phyloP scores from a whole-genome alignment of 2,329 filamentous ascomycete species.

The Lecanosticta acicola region DNA sequence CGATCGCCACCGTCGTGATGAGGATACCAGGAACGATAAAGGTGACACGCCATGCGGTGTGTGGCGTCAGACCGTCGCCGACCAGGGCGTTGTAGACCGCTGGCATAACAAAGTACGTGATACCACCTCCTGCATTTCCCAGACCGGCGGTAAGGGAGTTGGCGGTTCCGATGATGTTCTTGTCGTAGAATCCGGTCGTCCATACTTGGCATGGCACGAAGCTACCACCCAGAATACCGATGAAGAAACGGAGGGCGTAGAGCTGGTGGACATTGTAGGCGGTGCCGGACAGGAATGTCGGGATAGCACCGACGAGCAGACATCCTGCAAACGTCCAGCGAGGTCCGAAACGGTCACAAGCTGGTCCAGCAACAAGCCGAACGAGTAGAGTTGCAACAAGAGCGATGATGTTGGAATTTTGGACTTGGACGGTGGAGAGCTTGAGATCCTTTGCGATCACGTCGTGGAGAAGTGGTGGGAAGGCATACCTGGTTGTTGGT shows the following conservation, averaged over 20 bases:
- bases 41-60: conserved; percentile 74
- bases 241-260: conserved; percentile 71
- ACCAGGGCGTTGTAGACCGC: conserved; percentile 56
- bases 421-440: conserved; percentile 64
- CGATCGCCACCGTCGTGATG: conserved; percentile 13
- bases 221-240: conserved; percentile 69
- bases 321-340: conserved; percentile 72
- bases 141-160: conserved; percentile 80
- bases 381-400: conserved; percentile 69
- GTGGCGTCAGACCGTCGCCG: conserved; percentile 33
- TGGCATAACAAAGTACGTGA: conserved; percentile 92
- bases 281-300: conserved; percentile 74
- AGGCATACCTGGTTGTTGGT: conserved; percentile 80
- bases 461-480: conserved; percentile 72
- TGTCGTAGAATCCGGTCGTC: conserved; percentile 90
- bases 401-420: conserved; percentile 87
- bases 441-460: conserved; percentile 75
- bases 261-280: conserved; percentile 63
- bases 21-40: conserved; percentile 65
- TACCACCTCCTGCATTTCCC: conserved; percentile 82
- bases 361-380: conserved; percentile 69
- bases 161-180: conserved; percentile 81
- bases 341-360: conserved; percentile 81
- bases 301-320: conserved; percentile 72
- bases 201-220: conserved; percentile 89